These are phyloP conservation scores for Telfairia occidentalis DNA, from an alignment of 331 rosid genomes.

Conservation along the genomic window DNA sequence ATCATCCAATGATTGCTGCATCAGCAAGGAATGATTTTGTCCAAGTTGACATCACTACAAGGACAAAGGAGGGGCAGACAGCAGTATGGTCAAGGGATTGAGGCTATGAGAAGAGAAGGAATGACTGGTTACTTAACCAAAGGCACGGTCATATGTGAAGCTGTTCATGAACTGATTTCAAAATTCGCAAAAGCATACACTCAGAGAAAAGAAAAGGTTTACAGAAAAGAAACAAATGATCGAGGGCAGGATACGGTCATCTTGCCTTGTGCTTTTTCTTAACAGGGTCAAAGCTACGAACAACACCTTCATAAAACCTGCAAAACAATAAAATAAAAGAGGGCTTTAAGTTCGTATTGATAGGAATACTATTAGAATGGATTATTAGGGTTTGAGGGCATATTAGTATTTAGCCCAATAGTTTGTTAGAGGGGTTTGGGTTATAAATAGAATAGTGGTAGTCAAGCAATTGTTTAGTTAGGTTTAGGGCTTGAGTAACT, in stretches of 20 bases:
- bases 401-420: too few species aligned
- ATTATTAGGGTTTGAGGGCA: too few species aligned
- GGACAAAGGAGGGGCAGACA: slow-evolving; percentile 10
- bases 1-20: slow-evolving; percentile 4
- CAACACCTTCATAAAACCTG: slow-evolving; percentile 70
- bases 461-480: too few species aligned
- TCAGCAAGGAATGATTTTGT: slow-evolving; percentile 1
- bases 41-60: slow-evolving; percentile 13
- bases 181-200: not conserved
- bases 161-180: not conserved
- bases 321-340: slow-evolving; percentile 14
- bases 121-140: slow-evolving; percentile 7
- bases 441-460: too few species aligned
- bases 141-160: not conserved
- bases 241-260: slow-evolving; percentile 9
- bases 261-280: slow-evolving; percentile 58
- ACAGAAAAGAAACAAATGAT: not conserved
- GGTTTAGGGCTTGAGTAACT: too few species aligned
- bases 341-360: not conserved
- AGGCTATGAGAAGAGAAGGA: slow-evolving; percentile 10
- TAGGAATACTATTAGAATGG: too few species aligned
- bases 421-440: too few species aligned
- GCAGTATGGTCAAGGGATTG: slow-evolving; percentile 16
- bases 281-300: slow-evolving; percentile 34
- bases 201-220: not conserved